phyloP scores from a whole-genome alignment of 495 filamentous ascomycete genomes.

The Tuber melanosporum region DNA sequence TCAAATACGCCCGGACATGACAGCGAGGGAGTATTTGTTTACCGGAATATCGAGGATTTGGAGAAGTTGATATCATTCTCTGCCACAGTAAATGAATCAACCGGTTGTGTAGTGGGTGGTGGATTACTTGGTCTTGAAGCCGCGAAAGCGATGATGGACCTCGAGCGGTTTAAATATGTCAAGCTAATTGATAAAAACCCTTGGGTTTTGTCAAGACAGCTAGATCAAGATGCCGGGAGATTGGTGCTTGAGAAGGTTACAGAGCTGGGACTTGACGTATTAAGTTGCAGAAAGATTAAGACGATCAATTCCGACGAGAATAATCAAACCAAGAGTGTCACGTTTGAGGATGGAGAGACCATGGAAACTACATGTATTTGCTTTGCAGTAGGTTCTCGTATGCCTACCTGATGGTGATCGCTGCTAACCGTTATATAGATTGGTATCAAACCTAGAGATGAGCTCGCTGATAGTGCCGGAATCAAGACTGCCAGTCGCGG shows the following conservation, averaged over 20 bases:
- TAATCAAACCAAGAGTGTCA: conserved; percentile 66
- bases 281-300: conserved; percentile 71
- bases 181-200: conserved; percentile 81
- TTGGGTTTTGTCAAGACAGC: conserved; percentile 81
- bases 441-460: conserved; percentile 78
- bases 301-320: conserved; percentile 61
- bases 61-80: conserved; percentile 74
- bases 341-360: conserved; percentile 76
- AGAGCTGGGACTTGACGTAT: conserved; percentile 72
- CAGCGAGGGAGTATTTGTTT: conserved; percentile 88
- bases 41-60: conserved; percentile 81
- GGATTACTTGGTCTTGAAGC: conserved; percentile 87
- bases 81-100: conserved; percentile 56
- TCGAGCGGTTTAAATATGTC: conserved; percentile 69
- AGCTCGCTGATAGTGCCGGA: conserved; percentile 62
- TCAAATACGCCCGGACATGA: conserved; percentile 74
- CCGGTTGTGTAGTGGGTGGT: conserved; percentile 80
- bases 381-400: conserved; percentile 60
- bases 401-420: conserved; percentile 16
- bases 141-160: conserved; percentile 90
- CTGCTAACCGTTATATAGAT: conserved; percentile 46
- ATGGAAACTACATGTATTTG: conserved; percentile 80
- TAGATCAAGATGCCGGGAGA: conserved; percentile 75
- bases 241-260: conserved; percentile 81
- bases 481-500: conserved; percentile 70